phyloP scores from a whole-genome alignment of 1,139 yeast genomes.

The Zygoascus meyerae region DNA sequence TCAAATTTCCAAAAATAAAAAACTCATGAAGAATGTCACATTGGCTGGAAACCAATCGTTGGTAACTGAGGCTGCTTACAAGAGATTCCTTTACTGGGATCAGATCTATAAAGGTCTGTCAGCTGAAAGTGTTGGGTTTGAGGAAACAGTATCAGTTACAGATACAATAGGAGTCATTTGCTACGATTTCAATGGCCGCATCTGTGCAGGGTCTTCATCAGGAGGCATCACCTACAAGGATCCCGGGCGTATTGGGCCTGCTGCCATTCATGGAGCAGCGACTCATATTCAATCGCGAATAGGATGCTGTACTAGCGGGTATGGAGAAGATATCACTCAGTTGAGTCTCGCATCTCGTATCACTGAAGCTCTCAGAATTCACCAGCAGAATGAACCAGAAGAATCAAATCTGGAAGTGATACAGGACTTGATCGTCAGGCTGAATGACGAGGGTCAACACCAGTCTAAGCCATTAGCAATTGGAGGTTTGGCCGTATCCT shows the following conservation, averaged over 20 bases:
- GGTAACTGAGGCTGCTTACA: background rate
- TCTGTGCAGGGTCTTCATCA: slow-evolving; percentile 35
- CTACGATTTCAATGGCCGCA: slow-evolving; percentile 23
- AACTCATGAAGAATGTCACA: background rate
- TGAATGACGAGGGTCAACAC: background rate
- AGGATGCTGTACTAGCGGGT: slow-evolving; percentile 31
- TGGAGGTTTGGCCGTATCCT: background rate
- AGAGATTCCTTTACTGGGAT: slow-evolving; percentile 4
- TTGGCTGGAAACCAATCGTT: background rate
- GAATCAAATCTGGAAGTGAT: background rate
- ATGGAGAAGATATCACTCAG: slow-evolving; percentile 36
- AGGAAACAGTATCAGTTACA: background rate
- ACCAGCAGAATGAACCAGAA: background rate
- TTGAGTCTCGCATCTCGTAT: slow-evolving; percentile 24
- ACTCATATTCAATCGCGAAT: slow-evolving; percentile 16
- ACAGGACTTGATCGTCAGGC: background rate
- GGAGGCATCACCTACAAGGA: slow-evolving; percentile 36
- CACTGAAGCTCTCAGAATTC: background rate
- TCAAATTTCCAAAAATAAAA: slow-evolving; percentile 26
- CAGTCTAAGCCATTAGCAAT: background rate
- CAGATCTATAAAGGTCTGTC: background rate
- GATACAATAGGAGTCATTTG: slow-evolving; percentile 39
- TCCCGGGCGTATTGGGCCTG: slow-evolving; percentile 40
- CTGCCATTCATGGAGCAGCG: slow-evolving; percentile 36
- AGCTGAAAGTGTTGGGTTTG: background rate